Conservation (phyloP, 2,329 filamentous ascomycete species). For the Didymosphaeria variabile region DNA sequence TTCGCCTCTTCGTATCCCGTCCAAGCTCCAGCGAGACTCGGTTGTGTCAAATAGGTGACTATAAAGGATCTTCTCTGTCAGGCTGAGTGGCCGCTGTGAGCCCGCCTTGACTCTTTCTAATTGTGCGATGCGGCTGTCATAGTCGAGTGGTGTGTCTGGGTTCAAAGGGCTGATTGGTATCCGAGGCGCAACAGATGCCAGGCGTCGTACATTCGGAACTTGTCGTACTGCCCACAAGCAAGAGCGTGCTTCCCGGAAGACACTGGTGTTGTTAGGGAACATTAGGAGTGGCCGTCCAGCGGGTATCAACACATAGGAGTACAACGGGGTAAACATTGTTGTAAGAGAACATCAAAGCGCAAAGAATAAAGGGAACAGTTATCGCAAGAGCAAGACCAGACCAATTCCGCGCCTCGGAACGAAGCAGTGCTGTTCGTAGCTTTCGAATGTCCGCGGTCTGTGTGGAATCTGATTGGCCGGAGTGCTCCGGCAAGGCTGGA, state of each 20-base stretch:
- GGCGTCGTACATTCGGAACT: neutral
- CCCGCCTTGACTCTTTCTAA: conserved; percentile 21
- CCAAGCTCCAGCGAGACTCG: conserved; percentile 21
- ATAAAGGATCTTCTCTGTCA: conserved; percentile 54
- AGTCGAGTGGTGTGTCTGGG: conserved; percentile 18
- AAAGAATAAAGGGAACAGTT: no score
- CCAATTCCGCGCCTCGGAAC: no score
- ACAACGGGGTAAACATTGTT: neutral
- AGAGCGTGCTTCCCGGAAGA: neutral
- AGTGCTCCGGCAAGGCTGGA: neutral
- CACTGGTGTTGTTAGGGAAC: neutral
- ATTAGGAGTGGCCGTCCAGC: neutral
- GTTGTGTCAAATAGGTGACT: conserved; percentile 46
- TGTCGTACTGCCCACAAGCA: neutral
- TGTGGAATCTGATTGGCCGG: conserved; percentile 4
- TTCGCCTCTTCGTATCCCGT: conserved; percentile 49
- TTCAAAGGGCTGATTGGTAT: conserved; percentile 26
- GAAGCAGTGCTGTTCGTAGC: neutral
- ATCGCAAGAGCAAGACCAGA: no score
- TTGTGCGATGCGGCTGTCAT: conserved; percentile 21
- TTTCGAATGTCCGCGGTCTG: neutral
- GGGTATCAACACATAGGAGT: neutral
- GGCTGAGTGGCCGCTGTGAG: conserved; percentile 40
- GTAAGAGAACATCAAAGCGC: no score
- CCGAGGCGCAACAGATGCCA: conserved; percentile 19